These are phyloP conservation scores for Torrubiella hemipterigena DNA, from an alignment of 2,329 filamentous ascomycete genomes.

Conservation along the genomic window DNA sequence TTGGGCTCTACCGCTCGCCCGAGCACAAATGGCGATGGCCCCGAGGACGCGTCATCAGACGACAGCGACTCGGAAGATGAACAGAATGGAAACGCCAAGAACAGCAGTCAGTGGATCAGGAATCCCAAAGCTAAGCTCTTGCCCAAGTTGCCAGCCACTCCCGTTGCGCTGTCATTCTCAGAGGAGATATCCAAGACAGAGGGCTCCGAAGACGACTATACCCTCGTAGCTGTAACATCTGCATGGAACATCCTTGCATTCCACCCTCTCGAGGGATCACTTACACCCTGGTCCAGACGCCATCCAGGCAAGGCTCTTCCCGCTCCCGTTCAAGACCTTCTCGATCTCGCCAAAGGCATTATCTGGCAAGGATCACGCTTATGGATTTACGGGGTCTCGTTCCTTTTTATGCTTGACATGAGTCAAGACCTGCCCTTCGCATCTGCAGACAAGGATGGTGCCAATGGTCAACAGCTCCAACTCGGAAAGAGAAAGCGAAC, in stretches of 20 bases:
- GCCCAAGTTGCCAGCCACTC: slow-evolving; percentile 52
- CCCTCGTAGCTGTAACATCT: slow-evolving; percentile 40
- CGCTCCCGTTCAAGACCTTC: slow-evolving; percentile 57
- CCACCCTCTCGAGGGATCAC: slow-evolving; percentile 60
- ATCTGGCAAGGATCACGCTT: slow-evolving; percentile 70
- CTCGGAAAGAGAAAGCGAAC: slow-evolving; percentile 41
- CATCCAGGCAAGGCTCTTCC: slow-evolving; percentile 71
- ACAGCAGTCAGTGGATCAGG: slow-evolving; percentile 50
- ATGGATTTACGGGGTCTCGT: slow-evolving; percentile 80
- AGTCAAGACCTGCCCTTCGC: slow-evolving; percentile 49
- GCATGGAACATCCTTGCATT: slow-evolving; percentile 63
- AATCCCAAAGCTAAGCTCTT: slow-evolving; percentile 61
- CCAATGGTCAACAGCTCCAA: slow-evolving; percentile 14
- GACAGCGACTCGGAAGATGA: slow-evolving; percentile 29
- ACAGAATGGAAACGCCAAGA: slow-evolving; percentile 29
- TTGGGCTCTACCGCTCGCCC: slow-evolving; percentile 34
- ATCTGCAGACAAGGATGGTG: slow-evolving; percentile 14
- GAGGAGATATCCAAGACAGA: slow-evolving; percentile 27
- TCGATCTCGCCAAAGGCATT: slow-evolving; percentile 71
- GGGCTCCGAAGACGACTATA: slow-evolving; percentile 30
- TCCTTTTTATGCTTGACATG: slow-evolving; percentile 87
- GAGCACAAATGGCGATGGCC: slow-evolving; percentile 18
- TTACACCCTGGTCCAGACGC: slow-evolving; percentile 76
- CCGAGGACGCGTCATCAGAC: slow-evolving; percentile 17
- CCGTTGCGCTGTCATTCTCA: slow-evolving; percentile 58